Conservation (phyloP, 768 basidiomycete species). For the Phallus indusiatus region DNA sequence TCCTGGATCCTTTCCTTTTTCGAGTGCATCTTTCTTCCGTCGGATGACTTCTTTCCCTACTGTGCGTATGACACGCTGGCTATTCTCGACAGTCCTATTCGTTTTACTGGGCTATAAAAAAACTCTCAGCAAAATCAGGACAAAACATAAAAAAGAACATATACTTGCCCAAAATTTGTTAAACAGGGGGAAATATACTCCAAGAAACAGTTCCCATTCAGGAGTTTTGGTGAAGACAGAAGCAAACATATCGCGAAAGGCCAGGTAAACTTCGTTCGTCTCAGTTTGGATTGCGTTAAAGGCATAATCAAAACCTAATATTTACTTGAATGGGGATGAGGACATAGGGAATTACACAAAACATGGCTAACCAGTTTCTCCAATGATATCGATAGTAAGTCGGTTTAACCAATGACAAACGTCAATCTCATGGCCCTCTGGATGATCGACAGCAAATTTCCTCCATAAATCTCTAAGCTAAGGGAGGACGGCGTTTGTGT, state of each 20-base stretch:
- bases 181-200: constrained; percentile 50
- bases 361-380: constrained; percentile 58
- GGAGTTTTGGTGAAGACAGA: constrained; percentile 51
- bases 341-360: background rate
- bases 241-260: constrained; percentile 82
- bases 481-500: constrained; percentile 11
- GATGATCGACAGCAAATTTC: constrained; percentile 4
- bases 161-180: constrained; percentile 46
- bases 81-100: constrained; percentile 40
- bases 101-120: constrained; percentile 44
- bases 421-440: constrained; percentile 41
- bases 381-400: constrained; percentile 86
- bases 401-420: constrained; percentile 75
- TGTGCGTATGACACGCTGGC: constrained; percentile 52
- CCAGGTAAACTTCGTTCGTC: constrained; percentile 65
- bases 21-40: constrained; percentile 67
- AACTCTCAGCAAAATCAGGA: background rate
- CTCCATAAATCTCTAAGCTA: constrained; percentile 17
- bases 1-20: constrained; percentile 44
- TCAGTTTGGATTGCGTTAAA: constrained; percentile 79
- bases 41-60: constrained; percentile 70
- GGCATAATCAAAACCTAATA: constrained; percentile 71
- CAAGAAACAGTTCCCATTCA: constrained; percentile 35
- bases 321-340: background rate
- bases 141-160: background rate